These are phyloP conservation scores for Trichoderma oligosporum DNA, from an alignment of 2,329 filamentous ascomycete genomes.

Conservation along the genomic window DNA sequence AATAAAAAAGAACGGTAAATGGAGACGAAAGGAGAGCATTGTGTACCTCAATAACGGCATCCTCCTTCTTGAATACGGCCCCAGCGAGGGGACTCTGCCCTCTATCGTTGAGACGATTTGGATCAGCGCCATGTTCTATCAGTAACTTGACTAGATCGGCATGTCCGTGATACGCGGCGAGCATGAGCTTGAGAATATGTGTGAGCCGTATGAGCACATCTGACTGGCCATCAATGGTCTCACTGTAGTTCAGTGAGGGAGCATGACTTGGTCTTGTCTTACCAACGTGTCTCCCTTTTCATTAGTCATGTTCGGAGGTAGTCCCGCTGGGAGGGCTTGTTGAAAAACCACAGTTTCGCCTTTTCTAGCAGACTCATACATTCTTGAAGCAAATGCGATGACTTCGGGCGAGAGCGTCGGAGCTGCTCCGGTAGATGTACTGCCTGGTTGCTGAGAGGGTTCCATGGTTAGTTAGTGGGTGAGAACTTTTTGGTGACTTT, in stretches of 20 bases:
- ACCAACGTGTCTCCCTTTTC: constrained; percentile 69
- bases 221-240: too few species aligned
- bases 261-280: constrained; percentile 24
- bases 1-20: background rate
- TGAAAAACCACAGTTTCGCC: constrained; percentile 57
- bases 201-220: background rate
- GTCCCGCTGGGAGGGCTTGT: constrained; percentile 60
- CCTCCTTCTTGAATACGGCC: constrained; percentile 68
- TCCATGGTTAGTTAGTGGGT: constrained; percentile 7
- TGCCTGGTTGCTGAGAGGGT: constrained; percentile 10
- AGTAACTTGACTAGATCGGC: constrained; percentile 57
- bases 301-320: constrained; percentile 68
- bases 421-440: background rate
- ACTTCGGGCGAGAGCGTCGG: constrained; percentile 56
- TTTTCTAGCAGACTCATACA: constrained; percentile 63
- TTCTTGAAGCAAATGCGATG: constrained; percentile 60
- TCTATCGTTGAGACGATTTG: constrained; percentile 64
- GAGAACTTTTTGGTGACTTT: background rate
- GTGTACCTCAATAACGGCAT: constrained; percentile 56
- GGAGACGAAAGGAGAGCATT: too few species aligned
- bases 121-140: constrained; percentile 59
- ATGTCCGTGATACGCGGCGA: constrained; percentile 67
- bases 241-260: background rate
- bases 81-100: constrained; percentile 68
- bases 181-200: constrained; percentile 54